Base-by-base conservation (phyloP, 306 rosid species). In the Acacia acuminata region DNA sequence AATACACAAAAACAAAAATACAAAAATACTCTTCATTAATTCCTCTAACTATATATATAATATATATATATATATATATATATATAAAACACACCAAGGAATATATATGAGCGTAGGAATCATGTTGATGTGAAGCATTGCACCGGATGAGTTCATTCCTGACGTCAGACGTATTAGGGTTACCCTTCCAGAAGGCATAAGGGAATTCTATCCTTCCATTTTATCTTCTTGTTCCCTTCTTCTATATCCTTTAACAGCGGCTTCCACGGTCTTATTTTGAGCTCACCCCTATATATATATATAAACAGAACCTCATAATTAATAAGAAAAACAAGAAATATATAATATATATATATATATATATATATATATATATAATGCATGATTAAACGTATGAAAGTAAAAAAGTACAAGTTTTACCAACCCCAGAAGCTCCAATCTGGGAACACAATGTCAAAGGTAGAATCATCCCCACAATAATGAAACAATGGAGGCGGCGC, bases 381-480 rank as follows among this genome's bases (percentile, higher is more conserved):
- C 27, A 8, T 55, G 27, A 55, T 4, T 19, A 2, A 55, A 55
- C 3, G 0, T 64, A 38, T 38, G 8, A 10, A 61, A 63, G 70
- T 64, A 10, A 64, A 15, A 15, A 13, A 14, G 17, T 6, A 77
- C 82, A 80, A 82, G 51, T 78, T 75, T 83, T 89, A 89, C 92
- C 92, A 87, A 71, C 90, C 92, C 92, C 90, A 89, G 86, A 85
- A 89, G 82, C 88, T 40, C 92, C 92, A 89, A 1, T 89, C 92
- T 44, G 92, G 92, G 72, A 89, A 87, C 38, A 83, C 90, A 68
- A 89, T 85, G 30, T 89, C 92, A 30, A 76, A 61, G 1, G 86
- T 50, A 15, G 75, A 15, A 3, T 83, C 73, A 0, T 85, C 71
- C 25, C 82, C 89, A 83, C 92, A 85, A 2, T 87, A 89, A 79